Evolutionary conservation across 805 yeast genomes (phyloP).

Genomic region (Nadsonia fulvescens): DNA sequence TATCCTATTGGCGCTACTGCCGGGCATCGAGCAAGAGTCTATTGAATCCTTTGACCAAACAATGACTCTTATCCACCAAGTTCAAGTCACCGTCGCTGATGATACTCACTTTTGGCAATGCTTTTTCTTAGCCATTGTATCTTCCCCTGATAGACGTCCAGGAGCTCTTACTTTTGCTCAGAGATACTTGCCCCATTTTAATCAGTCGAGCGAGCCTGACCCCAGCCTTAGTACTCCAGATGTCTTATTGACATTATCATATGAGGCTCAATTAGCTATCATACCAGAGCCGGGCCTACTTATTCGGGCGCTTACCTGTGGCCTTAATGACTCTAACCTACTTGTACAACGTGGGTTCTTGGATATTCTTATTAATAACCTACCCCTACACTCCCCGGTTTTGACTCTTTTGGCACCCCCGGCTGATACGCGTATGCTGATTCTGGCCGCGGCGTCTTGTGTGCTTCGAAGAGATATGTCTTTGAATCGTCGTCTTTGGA

Average conservation of each 20-base stretch:
- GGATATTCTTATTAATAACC: slow-evolving; percentile 51
- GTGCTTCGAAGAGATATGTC: slow-evolving; percentile 84
- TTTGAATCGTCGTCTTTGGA: slow-evolving; percentile 82
- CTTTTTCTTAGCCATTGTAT: slow-evolving; percentile 52
- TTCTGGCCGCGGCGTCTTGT: slow-evolving; percentile 47
- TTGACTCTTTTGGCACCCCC: slow-evolving; percentile 28
- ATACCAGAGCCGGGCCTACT: slow-evolving; percentile 67
- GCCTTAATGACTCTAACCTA: slow-evolving; percentile 47
- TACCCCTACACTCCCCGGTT: slow-evolving; percentile 47
- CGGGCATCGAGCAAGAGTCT: slow-evolving; percentile 86
- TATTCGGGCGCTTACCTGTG: slow-evolving; percentile 52
- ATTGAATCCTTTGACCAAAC: slow-evolving; percentile 60
- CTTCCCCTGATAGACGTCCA: slow-evolving; percentile 59
- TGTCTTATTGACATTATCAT: slow-evolving; percentile 7
- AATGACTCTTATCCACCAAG: slow-evolving; percentile 37
- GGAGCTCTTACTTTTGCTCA: slow-evolving; percentile 73
- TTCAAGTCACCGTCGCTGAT: slow-evolving; percentile 39
- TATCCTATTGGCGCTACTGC: slow-evolving; percentile 51
- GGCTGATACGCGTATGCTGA: slow-evolving; percentile 37
- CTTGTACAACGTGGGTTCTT: slow-evolving; percentile 78
- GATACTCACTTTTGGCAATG: slow-evolving; percentile 78
- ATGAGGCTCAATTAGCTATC: slow-evolving; percentile 43
- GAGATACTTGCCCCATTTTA: slow-evolving; percentile 43
- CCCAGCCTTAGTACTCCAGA: slow-evolving; percentile 1
- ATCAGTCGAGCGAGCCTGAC: slow-evolving; percentile 1